Evolutionary conservation across 2,329 filamentous ascomycete species (phyloP).

Genomic region (Fusarium udum): DNA sequence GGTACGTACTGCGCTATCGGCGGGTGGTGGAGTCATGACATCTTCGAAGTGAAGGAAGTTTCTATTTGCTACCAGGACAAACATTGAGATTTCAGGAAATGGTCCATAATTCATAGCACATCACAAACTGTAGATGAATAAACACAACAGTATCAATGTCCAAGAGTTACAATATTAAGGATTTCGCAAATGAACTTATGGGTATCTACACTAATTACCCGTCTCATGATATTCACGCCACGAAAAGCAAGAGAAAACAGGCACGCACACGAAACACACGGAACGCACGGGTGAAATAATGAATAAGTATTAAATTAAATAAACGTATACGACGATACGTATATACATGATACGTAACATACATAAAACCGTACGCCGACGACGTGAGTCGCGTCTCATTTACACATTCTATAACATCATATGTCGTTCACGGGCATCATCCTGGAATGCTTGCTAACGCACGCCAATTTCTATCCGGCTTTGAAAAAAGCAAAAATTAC

Average conservation of each 20-base stretch:
- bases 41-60: constrained; percentile 26
- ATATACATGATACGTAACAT: constrained; percentile 36
- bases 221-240: constrained; percentile 7
- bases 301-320: constrained; percentile 38
- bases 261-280: constrained; percentile 14
- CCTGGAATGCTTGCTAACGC: constrained; percentile 43
- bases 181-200: neutral
- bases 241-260: neutral
- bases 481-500: constrained; percentile 37
- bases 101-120: neutral
- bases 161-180: neutral
- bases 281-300: constrained; percentile 20
- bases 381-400: constrained; percentile 40
- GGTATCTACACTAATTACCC: neutral
- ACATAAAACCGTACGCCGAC: constrained; percentile 40
- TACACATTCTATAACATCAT: constrained; percentile 43
- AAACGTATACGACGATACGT: constrained; percentile 32
- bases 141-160: neutral
- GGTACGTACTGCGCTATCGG: constrained; percentile 29
- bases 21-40: constrained; percentile 35
- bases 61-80: constrained; percentile 6
- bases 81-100: neutral
- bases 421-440: constrained; percentile 41
- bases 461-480: constrained; percentile 44
- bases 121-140: neutral